These are phyloP conservation scores for Trametes maxima DNA, from an alignment of 768 basidiomycete genomes.

Conservation along the genomic window DNA sequence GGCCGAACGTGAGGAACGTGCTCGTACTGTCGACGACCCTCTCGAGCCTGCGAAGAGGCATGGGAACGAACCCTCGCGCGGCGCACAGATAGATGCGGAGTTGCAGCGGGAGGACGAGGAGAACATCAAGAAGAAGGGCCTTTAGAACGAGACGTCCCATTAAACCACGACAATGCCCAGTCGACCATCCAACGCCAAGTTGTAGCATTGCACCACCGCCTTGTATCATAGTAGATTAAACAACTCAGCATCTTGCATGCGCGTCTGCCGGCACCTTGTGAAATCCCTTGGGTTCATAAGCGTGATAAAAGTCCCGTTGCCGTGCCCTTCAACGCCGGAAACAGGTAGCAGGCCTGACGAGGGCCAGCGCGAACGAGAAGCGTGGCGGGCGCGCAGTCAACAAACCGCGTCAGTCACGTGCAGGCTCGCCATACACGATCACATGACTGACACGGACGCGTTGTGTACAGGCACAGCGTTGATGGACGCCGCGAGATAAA, in stretches of 20 bases:
- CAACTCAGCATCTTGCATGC: background rate
- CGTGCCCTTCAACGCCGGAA: no score
- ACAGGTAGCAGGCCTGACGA: background rate
- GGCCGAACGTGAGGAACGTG: conserved; percentile 29
- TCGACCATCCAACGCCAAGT: background rate
- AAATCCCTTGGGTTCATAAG: background rate
- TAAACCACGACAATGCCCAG: background rate
- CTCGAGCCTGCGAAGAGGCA: conserved; percentile 52
- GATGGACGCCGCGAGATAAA: conserved; percentile 20
- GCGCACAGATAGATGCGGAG: conserved; percentile 60
- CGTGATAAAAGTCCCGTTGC: background rate
- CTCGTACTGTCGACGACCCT: conserved; percentile 45
- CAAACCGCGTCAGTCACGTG: conserved; percentile 22
- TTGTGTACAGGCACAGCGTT: conserved; percentile 19
- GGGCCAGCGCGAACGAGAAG: background rate
- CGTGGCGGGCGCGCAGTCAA: conserved; percentile 18
- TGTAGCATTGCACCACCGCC: background rate
- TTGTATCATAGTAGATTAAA: background rate
- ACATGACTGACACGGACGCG: conserved; percentile 18
- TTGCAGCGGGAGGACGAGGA: conserved; percentile 56
- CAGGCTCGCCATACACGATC: conserved; percentile 12
- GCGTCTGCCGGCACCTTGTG: background rate
- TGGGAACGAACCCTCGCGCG: conserved; percentile 58
- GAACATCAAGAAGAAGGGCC: conserved; percentile 45
- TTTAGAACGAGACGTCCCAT: conserved; percentile 18